phyloP scores from a whole-genome alignment of 495 filamentous ascomycete genomes.

The Hyaloscypha bicolor region DNA sequence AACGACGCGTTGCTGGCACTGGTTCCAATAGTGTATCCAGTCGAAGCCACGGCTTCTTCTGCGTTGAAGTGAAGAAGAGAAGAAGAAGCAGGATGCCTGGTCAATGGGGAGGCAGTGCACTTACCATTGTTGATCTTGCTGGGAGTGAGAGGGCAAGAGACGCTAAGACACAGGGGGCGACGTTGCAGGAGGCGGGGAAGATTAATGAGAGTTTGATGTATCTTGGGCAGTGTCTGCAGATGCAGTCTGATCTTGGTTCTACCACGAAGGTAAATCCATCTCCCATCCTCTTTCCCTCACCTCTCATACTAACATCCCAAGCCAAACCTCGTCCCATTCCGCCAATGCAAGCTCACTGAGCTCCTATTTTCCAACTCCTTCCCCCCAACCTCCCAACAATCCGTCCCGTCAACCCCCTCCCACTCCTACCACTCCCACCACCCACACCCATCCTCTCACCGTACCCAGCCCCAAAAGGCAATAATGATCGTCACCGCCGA shows the following conservation, averaged over 20 bases:
- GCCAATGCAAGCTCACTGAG: conserved; percentile 96
- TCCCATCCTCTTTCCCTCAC: conserved; percentile 4
- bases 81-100: conserved; percentile 54
- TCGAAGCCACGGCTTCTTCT: conserved; percentile 95
- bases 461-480: conserved; percentile 72
- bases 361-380: conserved; percentile 96
- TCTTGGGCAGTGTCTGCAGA: conserved; percentile 93
- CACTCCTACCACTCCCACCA: conserved; percentile 11
- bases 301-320: conserved; percentile 32
- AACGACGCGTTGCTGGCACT: conserved; percentile 86
- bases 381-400: conserved; percentile 60
- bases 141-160: conserved; percentile 92
- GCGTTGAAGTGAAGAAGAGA: conserved; percentile 89
- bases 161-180: conserved; percentile 90
- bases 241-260: conserved; percentile 80
- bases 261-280: conserved; percentile 65
- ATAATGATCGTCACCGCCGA: conserved; percentile 98
- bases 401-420: conserved; percentile 21
- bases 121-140: conserved; percentile 92
- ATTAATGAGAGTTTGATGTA: conserved; percentile 99
- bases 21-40: conserved; percentile 87
- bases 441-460: conserved; percentile 35
- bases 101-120: conserved; percentile 75
- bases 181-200: conserved; percentile 92
- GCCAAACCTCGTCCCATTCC: conserved; percentile 83